phyloP scores from a whole-genome alignment of 2,329 filamentous ascomycete genomes.

The Hymenoscyphus fraxineus region DNA sequence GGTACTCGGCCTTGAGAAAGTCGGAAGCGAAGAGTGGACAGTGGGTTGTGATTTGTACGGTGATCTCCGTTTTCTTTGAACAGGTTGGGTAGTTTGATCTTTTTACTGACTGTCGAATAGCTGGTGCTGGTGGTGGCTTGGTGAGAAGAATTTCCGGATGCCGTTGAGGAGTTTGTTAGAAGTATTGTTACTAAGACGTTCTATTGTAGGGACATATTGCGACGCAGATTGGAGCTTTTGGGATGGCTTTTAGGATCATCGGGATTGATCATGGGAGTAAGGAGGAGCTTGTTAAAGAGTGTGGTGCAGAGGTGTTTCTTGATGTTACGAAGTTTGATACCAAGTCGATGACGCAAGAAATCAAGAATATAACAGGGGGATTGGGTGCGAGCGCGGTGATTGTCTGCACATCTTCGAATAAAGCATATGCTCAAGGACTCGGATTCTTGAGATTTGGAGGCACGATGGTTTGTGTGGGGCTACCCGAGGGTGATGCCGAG shows the following conservation, averaged over 20 bases:
- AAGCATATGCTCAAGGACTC: conserved; percentile 47
- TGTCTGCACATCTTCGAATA: conserved; percentile 50
- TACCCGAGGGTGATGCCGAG: conserved; percentile 44
- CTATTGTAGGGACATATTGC: conserved; percentile 52
- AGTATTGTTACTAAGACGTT: conserved; percentile 17
- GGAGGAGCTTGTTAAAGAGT: conserved; percentile 44
- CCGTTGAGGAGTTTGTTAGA: neutral
- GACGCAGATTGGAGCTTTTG: conserved; percentile 55
- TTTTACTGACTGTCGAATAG: conserved; percentile 27
- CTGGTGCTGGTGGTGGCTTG: conserved; percentile 59
- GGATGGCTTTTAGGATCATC: conserved; percentile 61
- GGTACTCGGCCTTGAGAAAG: conserved; percentile 61
- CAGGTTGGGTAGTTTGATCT: neutral
- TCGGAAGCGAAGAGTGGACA: conserved; percentile 46
- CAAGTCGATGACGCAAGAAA: conserved; percentile 43
- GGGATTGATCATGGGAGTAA: conserved; percentile 63
- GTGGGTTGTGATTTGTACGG: conserved; percentile 33
- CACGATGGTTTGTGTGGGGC: conserved; percentile 48
- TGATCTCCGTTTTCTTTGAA: conserved; percentile 11
- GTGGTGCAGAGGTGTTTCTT: conserved; percentile 49
- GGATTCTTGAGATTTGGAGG: conserved; percentile 47
- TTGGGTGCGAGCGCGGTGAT: conserved; percentile 52
- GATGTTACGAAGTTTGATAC: conserved; percentile 49
- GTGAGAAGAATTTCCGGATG: conserved; percentile 16
- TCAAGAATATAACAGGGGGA: conserved; percentile 46